Evolutionary conservation across 1,139 yeast genomes (phyloP).

Genomic region (Scheffersomyces segobiensis): DNA sequence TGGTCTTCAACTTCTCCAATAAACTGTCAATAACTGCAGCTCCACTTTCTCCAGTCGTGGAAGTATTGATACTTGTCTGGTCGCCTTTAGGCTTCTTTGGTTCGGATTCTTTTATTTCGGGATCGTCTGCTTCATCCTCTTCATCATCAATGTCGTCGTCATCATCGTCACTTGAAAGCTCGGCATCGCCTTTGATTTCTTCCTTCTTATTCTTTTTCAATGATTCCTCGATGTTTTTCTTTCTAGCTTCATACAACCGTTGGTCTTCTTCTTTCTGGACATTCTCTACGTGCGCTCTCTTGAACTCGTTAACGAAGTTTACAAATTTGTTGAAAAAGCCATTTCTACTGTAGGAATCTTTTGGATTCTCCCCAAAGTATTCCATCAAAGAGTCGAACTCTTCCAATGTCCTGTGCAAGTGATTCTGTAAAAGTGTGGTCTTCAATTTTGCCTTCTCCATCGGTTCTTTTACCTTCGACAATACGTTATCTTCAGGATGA

Average conservation of each 20-base stretch:
- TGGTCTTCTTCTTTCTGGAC: conserved; percentile 50
- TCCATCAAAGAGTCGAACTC: conserved; percentile 66
- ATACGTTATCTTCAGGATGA: conserved; percentile 77
- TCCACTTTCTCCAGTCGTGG: conserved; percentile 9
- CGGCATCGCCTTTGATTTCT: conserved; percentile 3
- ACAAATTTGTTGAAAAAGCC: conserved; percentile 40
- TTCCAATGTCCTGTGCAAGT: conserved; percentile 52
- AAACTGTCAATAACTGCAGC: conserved; percentile 40
- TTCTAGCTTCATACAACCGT: conserved; percentile 39
- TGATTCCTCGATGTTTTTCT: conserved; percentile 34
- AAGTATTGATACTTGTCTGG: neutral
- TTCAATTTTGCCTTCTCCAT: conserved; percentile 66
- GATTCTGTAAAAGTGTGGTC: conserved; percentile 55
- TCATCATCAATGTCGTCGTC: conserved; percentile 8
- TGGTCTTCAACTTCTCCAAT: conserved; percentile 38
- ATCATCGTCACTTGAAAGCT: conserved; percentile 1
- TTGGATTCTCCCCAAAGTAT: conserved; percentile 80
- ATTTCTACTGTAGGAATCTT: conserved; percentile 49
- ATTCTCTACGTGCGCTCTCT: conserved; percentile 48
- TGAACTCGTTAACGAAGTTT: conserved; percentile 41
- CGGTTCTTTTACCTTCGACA: conserved; percentile 47
- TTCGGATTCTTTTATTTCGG: conserved; percentile 9
- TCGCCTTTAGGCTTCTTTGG: neutral
- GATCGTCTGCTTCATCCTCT: conserved; percentile 7
- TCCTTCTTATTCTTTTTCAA: conserved; percentile 7